Evolutionary conservation across 371 early-diverging fungal genomes (phyloP), one percentile per base, ranked within the genome.

Genomic region (Apophysomyces variabilis): DNA sequence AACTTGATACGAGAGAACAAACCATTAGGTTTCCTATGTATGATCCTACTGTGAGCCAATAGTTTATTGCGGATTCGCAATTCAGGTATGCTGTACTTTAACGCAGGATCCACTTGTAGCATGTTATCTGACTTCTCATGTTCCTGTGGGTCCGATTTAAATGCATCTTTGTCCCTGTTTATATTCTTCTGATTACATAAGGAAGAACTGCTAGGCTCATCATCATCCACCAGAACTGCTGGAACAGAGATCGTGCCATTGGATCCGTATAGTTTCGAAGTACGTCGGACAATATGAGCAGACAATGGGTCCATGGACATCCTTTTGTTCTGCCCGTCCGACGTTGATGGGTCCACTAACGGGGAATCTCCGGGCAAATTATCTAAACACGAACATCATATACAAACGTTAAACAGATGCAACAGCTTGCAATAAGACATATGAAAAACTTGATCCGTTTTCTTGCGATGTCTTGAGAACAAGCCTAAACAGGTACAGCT

Each of bases 291-390:
- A 8, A 63, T 63, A 56, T 63, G 63, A 21, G 39, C 18, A 13
- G 63, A 63, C 47, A 63, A 56, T 13, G 63, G 63, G 37, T 63
- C 63, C 26, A 56, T 63, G 16, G 63, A 56, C 9, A 7, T 21
- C 21, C 54, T 16, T 8, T 50, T 16, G 21, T 16, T 21, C 54
- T 16, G 54, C 21, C 21, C 54, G 54, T 50, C 54, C 54, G 54
- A 50, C 54, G 21, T 50, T 16, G n/a, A 21, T 9, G 21, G 21
- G 21, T 32, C 54, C 54, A 18, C 54, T 21, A 21, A 5, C 6
- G 16, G 8, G 21, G 54, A n/a, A 21, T 18, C 54, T 21, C 21
- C 4, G 54, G 54, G 21, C 16, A 32, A 50, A 21, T 50, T 43
- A 46, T 13, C 35, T 38, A 41, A 60, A 16, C 32, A 26, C 32